Base-by-base conservation (phyloP, 495 filamentous ascomycete species). In the Talaromyces wortmannii region DNA sequence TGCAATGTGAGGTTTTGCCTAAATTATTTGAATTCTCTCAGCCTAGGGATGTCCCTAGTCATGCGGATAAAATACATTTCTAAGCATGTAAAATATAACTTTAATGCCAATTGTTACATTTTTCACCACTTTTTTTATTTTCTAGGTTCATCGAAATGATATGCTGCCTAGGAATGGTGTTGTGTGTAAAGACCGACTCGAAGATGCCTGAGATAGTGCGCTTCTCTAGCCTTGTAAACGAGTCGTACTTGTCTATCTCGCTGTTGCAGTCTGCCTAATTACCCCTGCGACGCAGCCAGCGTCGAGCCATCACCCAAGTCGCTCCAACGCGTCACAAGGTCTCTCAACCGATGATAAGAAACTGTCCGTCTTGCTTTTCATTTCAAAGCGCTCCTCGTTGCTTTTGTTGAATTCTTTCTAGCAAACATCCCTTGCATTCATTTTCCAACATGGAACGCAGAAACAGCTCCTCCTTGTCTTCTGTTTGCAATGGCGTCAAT, bases 251-350 rank as follows among this genome's bases (percentile, higher is more conserved):
- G 13, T 67, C 65, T 8, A 7, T 45, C 43, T 13, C 46, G 6
- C 78, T 78, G 62, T 76, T 79, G 56, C 75, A 63, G 15, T 79
- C 74, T 0, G 67, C 72, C 78, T 78, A 85, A 58, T 83, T n/a
- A n/a, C n/a, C n/a, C 77, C 29, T 54, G 50, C 0, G 60, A 68
- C 44, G 59, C 31, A 5, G 57, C 53, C 6, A 79, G 75, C 12
- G 61, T 65, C 0, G 63, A 70, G 4, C 78, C 78, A 67, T 81
- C 71, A 2, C 82, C 82, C 32, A 85, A 62, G 64, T 85, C 82
- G 55, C 67, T 74, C 82, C 82, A 85, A 16, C 80, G 63, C 15
- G 80, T 85, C 13, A 85, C 78, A n/a, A n/a, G n/a, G n/a, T n/a
- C n/a, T n/a, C n/a, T n/a, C n/a, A n/a, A n/a, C n/a, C n/a, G n/a